phyloP scores from a whole-genome alignment of 805 yeast species.

The Kregervanrija pseudodelftensis region DNA sequence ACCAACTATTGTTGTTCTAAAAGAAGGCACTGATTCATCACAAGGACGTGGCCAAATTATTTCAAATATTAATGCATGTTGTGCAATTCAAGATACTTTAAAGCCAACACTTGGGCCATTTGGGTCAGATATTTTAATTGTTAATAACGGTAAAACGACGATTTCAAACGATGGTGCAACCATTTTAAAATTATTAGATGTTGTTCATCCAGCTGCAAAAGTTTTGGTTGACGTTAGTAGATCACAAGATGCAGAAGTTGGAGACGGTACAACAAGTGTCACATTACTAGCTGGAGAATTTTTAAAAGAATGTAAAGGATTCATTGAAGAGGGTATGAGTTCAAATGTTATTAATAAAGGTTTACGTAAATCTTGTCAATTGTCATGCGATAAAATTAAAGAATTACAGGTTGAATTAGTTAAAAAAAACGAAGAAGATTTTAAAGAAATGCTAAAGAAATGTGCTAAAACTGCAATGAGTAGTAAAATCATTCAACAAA shows the following conservation, averaged over 20 bases:
- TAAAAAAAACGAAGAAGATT: constrained; percentile 40
- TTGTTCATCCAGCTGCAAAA: constrained; percentile 98
- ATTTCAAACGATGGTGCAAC: constrained; percentile 99
- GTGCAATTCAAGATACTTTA: constrained; percentile 93
- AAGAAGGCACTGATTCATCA: constrained; percentile 95
- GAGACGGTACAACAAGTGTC: constrained; percentile 97
- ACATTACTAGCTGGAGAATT: constrained; percentile 92
- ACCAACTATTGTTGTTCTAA: constrained; percentile 95
- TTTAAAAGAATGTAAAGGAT: constrained; percentile 80
- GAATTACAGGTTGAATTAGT: constrained; percentile 69
- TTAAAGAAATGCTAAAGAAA: constrained; percentile 72
- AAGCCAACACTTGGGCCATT: constrained; percentile 95
- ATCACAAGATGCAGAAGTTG: constrained; percentile 97
- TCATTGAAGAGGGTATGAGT: constrained; percentile 94
- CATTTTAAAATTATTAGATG: constrained; percentile 81
- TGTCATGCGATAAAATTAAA: constrained; percentile 65
- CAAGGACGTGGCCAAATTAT: constrained; percentile 96
- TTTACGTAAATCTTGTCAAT: constrained; percentile 69
- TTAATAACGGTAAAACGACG: constrained; percentile 80
- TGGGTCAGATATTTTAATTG: constrained; percentile 92
- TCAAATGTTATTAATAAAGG: constrained; percentile 87
- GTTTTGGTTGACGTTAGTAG: constrained; percentile 90
- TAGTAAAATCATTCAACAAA: constrained; percentile 82
- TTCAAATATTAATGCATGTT: constrained; percentile 92
- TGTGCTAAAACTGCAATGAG: constrained; percentile 98